phyloP scores from a whole-genome alignment of 192 early-diverging fungal species.

The Diversispora epigaea region DNA sequence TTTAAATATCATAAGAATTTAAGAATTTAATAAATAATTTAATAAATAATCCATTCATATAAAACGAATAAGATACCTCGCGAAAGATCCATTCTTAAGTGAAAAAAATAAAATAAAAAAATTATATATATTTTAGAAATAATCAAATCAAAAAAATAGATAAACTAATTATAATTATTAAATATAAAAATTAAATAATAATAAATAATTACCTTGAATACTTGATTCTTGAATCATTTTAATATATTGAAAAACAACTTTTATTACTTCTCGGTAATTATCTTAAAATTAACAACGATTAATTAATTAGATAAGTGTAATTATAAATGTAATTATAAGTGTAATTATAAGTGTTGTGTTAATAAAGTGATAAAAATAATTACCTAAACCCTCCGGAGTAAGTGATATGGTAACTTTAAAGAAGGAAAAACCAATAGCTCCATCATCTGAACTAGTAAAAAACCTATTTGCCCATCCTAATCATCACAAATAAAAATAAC shows the following conservation, averaged over 20 bases:
- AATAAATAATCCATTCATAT: background rate
- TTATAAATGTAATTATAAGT: too few relatives aligned
- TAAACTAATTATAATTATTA: too few relatives aligned
- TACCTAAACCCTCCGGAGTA: slow-evolving; percentile 63
- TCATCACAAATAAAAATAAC: too few relatives aligned
- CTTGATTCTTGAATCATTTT: slow-evolving; percentile 72
- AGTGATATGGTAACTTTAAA: slow-evolving; percentile 77
- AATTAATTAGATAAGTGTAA: background rate
- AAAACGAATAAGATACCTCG: slow-evolving; percentile 60
- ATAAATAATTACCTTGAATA: slow-evolving; percentile 42
- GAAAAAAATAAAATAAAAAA: too few relatives aligned
- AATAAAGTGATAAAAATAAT: background rate
- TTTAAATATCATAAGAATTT: background rate
- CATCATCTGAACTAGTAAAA: slow-evolving; percentile 48
- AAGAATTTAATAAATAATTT: background rate
- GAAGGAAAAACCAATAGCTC: slow-evolving; percentile 57
- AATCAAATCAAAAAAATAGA: too few relatives aligned
- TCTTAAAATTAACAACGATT: slow-evolving; percentile 54
- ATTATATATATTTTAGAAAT: too few relatives aligned
- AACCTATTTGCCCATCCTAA: slow-evolving; percentile 76
- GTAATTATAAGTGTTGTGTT: too few relatives aligned
- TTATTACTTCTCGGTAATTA: slow-evolving; percentile 78
- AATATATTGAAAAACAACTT: slow-evolving; percentile 86
- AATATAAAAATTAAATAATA: too few relatives aligned
- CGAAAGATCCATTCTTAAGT: slow-evolving; percentile 69